Percentiles rank a stretch among this genome's conserved stretches.
phyloP scores from a whole-genome alignment of 192 early-diverging fungal genomes.

The Entomortierella parvispora region DNA sequence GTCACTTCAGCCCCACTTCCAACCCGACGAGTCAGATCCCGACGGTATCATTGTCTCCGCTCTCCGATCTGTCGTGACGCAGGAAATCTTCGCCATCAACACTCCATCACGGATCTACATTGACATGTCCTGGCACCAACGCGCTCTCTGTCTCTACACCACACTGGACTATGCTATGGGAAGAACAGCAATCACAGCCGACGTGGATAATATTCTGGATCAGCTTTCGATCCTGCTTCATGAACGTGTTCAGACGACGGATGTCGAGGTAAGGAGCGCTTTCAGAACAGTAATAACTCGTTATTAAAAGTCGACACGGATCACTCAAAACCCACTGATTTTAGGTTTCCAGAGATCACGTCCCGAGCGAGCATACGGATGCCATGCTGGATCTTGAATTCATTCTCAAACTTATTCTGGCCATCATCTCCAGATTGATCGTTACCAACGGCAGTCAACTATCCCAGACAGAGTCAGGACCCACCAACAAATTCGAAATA shows the following conservation, averaged over 20 bases:
- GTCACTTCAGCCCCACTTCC: conserved; percentile 31
- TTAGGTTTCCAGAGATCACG: conserved; percentile 26
- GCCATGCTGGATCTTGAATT: conserved; percentile 49
- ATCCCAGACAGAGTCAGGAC: not conserved
- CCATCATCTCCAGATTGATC: conserved; percentile 45
- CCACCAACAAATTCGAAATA: conserved; percentile 16
- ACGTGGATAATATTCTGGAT: conserved; percentile 35
- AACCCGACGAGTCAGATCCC: conserved; percentile 32
- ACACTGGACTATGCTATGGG: conserved; percentile 58
- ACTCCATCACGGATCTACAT: conserved; percentile 21
- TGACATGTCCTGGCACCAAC: conserved; percentile 55
- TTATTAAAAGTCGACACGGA: too few relatives aligned
- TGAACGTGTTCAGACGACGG: conserved; percentile 28
- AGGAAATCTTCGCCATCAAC: conserved; percentile 17
- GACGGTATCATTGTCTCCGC: conserved; percentile 31
- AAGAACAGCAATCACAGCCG: conserved; percentile 32
- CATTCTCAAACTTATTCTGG: conserved; percentile 47
- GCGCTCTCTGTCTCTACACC: conserved; percentile 54
- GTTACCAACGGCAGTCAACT: conserved; percentile 4
- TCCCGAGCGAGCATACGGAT: conserved; percentile 27
- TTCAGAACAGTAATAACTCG: too few relatives aligned
- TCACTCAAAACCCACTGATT: not conserved
- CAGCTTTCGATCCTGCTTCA: conserved; percentile 37
- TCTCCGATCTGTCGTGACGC: conserved; percentile 33
- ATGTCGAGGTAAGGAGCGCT: conserved; percentile 23